Base-by-base conservation (phyloP, 2,329 filamentous ascomycete genomes). In the Cladosporium cucumerinum region DNA sequence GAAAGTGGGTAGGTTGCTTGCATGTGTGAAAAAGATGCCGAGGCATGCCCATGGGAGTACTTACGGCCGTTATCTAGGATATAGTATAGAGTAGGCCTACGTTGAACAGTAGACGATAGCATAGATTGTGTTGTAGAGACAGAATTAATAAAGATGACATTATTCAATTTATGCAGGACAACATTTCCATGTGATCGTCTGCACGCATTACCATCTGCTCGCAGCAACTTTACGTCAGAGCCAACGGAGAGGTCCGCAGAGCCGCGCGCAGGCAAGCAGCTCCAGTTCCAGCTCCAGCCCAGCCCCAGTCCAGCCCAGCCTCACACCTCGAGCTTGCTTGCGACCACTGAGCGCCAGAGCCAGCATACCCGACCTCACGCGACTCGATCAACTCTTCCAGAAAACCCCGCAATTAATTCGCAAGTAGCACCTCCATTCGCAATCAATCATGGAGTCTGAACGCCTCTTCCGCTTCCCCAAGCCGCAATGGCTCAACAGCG, bases 401-500 rank as follows among this genome's bases (percentile, higher is more conserved):
- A 6, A 61, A n/a, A 25, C 39, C 21, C 5, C 5, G 30, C 32
- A 46, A 21, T 11, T 2, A 10, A 21, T 26, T 63, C 16, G n/a
- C 14, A 32, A 57, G 2, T n/a, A 25, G 32, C 16, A 43, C 14
- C 1, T 43, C 21, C 21, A n/a, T 8, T 21, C 61, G 52, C 52
- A 43, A 59, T n/a, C 49, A 65, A 71, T 10, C 48, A 81, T 81
- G 79, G 80, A 82, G 36, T 79, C 25, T 70, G 80, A 85, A 74
- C 82, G 85, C 65, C 84, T 89, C 67, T 90, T 89, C 78, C 86
- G 86, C 72, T 89, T 88, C 76, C 83, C 85, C 52, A 87, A 86
- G 78, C 87, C 87, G 3, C 81, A 84, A 76, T 89, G 87, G 85
- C 78, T 89, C 54, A 89, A 87, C 76, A 89, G 84, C 77, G 82